phyloP scores from a whole-genome alignment of 31 red algal genomes.

The Asparagopsis taxiformis region DNA sequence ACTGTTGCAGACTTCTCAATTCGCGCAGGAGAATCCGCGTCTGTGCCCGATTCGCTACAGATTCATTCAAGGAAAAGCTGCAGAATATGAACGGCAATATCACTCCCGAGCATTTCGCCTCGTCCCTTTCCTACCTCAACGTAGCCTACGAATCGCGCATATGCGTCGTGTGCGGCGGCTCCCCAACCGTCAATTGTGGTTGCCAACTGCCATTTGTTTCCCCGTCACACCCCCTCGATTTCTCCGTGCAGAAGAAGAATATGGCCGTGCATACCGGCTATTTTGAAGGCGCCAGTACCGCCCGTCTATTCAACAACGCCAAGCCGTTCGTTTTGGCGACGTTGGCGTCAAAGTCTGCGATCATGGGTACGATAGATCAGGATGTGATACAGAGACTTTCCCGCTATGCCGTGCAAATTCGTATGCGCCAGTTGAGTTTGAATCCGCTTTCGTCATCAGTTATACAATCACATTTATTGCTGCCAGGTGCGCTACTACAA shows the following conservation, averaged over 20 bases:
- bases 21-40: slow-evolving; percentile 28
- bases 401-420: slow-evolving; percentile 15
- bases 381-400: slow-evolving; percentile 6
- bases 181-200: slow-evolving; percentile 16
- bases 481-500: no score
- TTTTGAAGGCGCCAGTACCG: slow-evolving; percentile 25
- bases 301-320: slow-evolving; percentile 20
- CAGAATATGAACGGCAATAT: not conserved
- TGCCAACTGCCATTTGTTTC: slow-evolving; percentile 27
- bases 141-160: slow-evolving; percentile 14
- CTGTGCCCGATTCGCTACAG: slow-evolving; percentile 19
- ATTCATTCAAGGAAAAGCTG: slow-evolving; percentile 2
- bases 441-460: no score
- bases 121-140: slow-evolving; percentile 5
- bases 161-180: slow-evolving; percentile 27
- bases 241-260: slow-evolving; percentile 22
- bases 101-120: not conserved
- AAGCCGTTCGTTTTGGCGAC: slow-evolving; percentile 4
- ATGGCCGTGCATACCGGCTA: slow-evolving; percentile 38
- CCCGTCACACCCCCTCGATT: slow-evolving; percentile 43
- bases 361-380: slow-evolving; percentile 21
- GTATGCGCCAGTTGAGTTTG: slow-evolving; percentile 5
- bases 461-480: no score
- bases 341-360: slow-evolving; percentile 18
- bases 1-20: slow-evolving; percentile 8